A percentile compares a stretch with the other conserved stretches of the same genome.
phyloP scores from a whole-genome alignment of 2,329 filamentous ascomycete species.

The Cladosporium halotolerans region DNA sequence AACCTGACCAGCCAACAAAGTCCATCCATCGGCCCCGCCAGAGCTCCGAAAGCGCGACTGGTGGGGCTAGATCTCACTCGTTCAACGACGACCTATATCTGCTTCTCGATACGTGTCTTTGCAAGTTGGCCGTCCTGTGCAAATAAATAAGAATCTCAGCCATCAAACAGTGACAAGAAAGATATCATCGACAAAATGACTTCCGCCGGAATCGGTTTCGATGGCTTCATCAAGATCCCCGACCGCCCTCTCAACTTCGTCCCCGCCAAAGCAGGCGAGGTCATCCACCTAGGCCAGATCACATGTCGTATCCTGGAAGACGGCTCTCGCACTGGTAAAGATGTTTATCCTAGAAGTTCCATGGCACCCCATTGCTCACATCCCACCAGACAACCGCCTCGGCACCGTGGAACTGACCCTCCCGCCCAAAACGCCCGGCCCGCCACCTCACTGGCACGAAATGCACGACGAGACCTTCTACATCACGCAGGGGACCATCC shows the following conservation, averaged over 20 bases:
- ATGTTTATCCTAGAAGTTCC: not conserved
- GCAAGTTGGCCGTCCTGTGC: no score
- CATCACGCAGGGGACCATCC: conserved; percentile 46
- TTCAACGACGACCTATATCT: no score
- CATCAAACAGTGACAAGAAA: not conserved
- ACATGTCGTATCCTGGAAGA: conserved; percentile 49
- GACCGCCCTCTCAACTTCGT: conserved; percentile 44
- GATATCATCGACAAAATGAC: not conserved
- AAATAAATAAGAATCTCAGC: no score
- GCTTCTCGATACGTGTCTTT: no score
- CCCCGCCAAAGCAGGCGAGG: conserved; percentile 43
- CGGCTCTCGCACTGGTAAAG: conserved; percentile 42
- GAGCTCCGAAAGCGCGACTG: no score
- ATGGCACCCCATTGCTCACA: not conserved
- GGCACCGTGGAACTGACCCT: conserved; percentile 45
- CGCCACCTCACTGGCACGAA: conserved; percentile 49
- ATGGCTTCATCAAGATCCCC: conserved; percentile 29
- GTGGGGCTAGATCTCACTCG: no score
- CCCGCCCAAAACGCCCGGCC: conserved; percentile 41
- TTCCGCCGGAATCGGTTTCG: conserved; percentile 10
- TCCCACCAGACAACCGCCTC: conserved; percentile 40
- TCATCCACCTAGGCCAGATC: conserved; percentile 44
- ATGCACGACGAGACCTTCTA: conserved; percentile 56
- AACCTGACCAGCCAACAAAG: no score
- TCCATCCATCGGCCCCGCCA: no score